Conservation (phyloP, 805 yeast species). For the Suhomyces prunicola region DNA sequence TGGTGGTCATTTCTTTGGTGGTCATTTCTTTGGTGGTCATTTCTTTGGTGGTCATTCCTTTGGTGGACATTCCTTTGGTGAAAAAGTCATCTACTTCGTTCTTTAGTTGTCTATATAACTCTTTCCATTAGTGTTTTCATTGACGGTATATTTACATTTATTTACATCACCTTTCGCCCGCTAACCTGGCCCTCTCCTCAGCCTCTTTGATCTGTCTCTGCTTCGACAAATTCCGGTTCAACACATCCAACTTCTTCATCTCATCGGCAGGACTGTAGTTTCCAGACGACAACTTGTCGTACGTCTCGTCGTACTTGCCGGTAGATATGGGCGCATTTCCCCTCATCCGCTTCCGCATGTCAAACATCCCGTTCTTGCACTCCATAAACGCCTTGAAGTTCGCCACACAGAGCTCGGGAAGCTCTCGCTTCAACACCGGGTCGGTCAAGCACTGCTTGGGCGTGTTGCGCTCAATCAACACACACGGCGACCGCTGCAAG, state of each 20-base stretch:
- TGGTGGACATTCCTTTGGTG: too few species aligned
- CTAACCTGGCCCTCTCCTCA: constrained; percentile 11
- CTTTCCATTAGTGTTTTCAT: too few species aligned
- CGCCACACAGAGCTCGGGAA: constrained; percentile 86
- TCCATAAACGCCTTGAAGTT: constrained; percentile 83
- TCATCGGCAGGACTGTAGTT: constrained; percentile 81
- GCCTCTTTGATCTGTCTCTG: constrained; percentile 26
- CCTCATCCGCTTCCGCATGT: constrained; percentile 84
- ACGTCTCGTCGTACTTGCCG: constrained; percentile 88
- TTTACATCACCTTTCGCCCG: background rate
- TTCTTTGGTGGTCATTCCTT: too few species aligned
- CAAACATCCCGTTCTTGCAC: constrained; percentile 87
- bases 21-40: too few species aligned
- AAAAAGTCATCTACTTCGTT: too few species aligned
- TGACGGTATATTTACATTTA: background rate
- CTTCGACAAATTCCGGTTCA: constrained; percentile 49
- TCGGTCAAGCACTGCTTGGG: constrained; percentile 85
- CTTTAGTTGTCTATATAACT: too few species aligned
- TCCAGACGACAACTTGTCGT: constrained; percentile 73
- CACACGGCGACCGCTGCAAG: constrained; percentile 95
- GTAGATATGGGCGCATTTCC: constrained; percentile 94
- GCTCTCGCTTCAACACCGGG: constrained; percentile 68
- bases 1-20: too few species aligned
- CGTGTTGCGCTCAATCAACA: constrained; percentile 80
- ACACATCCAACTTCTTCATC: constrained; percentile 61